Conservation (phyloP, 306 rosid genomes). For the Betula pendula region DNA sequence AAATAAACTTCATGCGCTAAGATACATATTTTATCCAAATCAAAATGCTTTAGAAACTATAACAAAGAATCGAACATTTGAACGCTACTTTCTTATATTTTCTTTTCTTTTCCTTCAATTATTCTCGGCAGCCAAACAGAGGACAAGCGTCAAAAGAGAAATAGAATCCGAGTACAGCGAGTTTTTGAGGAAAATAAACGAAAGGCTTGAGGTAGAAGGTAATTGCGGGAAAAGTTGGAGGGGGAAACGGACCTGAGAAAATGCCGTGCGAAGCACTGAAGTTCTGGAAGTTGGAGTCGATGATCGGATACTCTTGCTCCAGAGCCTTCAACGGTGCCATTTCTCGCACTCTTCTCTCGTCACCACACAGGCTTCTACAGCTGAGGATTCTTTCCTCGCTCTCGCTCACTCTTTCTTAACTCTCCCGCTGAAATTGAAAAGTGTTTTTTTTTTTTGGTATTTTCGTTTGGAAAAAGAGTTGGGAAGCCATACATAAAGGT, state of each 20-base stretch:
- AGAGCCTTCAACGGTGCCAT: constrained; percentile 55
- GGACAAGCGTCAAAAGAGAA: background rate
- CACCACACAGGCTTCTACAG: background rate
- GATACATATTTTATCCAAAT: background rate
- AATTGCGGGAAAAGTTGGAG: background rate
- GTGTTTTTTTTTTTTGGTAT: too few relatives aligned
- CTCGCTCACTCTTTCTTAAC: too few relatives aligned
- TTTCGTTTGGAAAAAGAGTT: too few relatives aligned
- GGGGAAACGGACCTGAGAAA: constrained; percentile 35
- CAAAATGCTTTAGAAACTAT: background rate
- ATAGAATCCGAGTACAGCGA: background rate
- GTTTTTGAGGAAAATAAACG: background rate
- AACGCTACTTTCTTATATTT: background rate
- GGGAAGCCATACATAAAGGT: too few relatives aligned
- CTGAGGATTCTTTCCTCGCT: background rate
- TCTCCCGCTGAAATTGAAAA: too few relatives aligned
- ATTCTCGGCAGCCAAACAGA: background rate
- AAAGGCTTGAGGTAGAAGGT: background rate
- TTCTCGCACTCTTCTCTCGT: constrained; percentile 13
- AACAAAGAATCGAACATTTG: background rate
- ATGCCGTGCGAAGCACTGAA: constrained; percentile 47
- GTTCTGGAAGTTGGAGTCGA: constrained; percentile 43
- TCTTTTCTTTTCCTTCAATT: background rate
- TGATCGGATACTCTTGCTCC: constrained; percentile 33
- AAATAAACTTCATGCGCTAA: background rate